Evolutionary conservation across 768 basidiomycete species (phyloP), one percentile per base, ranked within the genome.

Genomic region (Termitomyces sp.): DNA sequence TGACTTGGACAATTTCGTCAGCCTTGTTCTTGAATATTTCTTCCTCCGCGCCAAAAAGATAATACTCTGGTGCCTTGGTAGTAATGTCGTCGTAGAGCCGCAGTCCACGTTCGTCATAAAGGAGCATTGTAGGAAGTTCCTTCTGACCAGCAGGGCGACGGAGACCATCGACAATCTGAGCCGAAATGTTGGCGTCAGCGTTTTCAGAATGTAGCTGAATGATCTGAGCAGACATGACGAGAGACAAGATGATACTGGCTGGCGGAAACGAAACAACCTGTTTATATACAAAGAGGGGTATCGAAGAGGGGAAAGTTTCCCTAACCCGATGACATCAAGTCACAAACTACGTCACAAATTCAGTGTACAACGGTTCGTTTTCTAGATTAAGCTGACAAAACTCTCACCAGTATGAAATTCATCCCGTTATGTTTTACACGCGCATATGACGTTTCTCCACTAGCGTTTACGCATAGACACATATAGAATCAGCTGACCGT

Each of bases 1-100:
- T 93, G 53, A 77, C 72, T 32, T 72, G 74, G 18, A 88, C 88
- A 53, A 99, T 94, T 35, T 93, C 87, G 46, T 81, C 74, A 2
- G 85, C 86, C 60, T 90, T 78, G 26, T 69, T 75, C 71, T 84
- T 86, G 61, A 98, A 76, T 58, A 99, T 90, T 58, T 86, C 80
- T 67, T 96, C 87, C 71, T 98, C 97, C 0, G 92, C 91, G 3
- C 77, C 72, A 70, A 95, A 99, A 36, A 94, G 78, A 68, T 98
- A 98, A 69, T 99, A 99, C 65, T 93, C 89, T 12, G 81, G 77
- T 1, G 80, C 87, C 30, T 83, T 74, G 8, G 87, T 88, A 2
- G 93, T 94, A 50, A 95, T 90, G 40, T 83, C 78, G 73, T 95
- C 94, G 74, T 94, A 96, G 16, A 94, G 77, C 70, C 84, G 80